Conservation (phyloP, 768 basidiomycete genomes). For the Kondoa malvinella region DNA sequence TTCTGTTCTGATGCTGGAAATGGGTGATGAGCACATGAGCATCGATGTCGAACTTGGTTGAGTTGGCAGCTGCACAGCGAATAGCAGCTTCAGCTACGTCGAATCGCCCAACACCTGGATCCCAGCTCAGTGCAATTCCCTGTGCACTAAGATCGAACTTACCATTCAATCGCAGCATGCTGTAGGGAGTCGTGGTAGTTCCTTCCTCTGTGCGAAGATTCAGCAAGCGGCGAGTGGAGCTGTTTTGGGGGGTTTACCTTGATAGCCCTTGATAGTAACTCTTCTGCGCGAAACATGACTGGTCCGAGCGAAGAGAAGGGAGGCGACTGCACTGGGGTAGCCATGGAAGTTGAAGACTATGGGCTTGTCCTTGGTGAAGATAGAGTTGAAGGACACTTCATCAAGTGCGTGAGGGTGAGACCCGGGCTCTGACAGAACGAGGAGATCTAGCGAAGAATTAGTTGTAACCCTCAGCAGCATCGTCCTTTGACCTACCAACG, state of each 20-base stretch:
- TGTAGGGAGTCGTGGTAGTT: slow-evolving; percentile 51
- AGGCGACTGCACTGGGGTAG: slow-evolving; percentile 12
- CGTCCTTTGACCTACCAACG: slow-evolving; percentile 32
- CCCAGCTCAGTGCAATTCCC: background rate
- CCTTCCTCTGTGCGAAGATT: too few species aligned
- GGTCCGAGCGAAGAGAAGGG: slow-evolving; percentile 21
- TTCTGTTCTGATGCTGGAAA: slow-evolving; percentile 17
- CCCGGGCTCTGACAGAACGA: slow-evolving; percentile 56
- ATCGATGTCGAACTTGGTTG: slow-evolving; percentile 18
- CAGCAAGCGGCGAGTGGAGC: too few species aligned
- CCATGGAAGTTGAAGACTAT: slow-evolving; percentile 46
- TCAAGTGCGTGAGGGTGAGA: slow-evolving; percentile 59
- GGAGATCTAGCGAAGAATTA: slow-evolving; percentile 40
- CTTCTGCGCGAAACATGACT: slow-evolving; percentile 4
- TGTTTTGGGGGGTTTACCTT: slow-evolving; percentile 31
- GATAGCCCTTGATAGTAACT: slow-evolving; percentile 16
- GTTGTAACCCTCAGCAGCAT: background rate
- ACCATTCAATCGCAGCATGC: background rate
- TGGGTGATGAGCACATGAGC: slow-evolving; percentile 21
- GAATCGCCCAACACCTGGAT: slow-evolving; percentile 34
- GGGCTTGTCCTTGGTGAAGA: slow-evolving; percentile 51
- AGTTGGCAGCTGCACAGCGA: slow-evolving; percentile 25
- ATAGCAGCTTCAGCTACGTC: slow-evolving; percentile 31
- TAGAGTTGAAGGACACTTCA: slow-evolving; percentile 44
- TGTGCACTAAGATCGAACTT: background rate